These are phyloP conservation scores for Paralagenidium karlingii DNA, from an alignment of 352 stramenopile genomes.

Conservation along the genomic window DNA sequence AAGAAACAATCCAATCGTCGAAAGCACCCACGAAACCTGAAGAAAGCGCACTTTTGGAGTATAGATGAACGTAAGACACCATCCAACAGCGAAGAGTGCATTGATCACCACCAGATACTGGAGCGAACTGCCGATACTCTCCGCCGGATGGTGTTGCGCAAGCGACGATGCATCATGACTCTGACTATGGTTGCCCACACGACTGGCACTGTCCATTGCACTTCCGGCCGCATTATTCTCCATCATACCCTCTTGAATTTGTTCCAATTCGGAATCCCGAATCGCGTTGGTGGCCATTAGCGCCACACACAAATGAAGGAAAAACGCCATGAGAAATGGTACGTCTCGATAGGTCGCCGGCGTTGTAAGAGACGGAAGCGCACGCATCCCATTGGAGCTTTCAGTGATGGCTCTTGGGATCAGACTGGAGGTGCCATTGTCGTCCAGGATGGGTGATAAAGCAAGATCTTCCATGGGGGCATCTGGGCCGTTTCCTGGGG, in stretches of 20 bases:
- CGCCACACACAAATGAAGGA: conserved; percentile 35
- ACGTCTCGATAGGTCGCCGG: conserved; percentile 51
- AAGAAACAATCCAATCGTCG: conserved; percentile 27
- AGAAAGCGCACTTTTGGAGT: conserved; percentile 63
- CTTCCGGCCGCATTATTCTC: no score
- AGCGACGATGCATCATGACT: no score
- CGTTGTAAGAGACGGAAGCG: conserved; percentile 43
- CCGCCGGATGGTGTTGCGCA: no score
- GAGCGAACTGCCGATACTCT: no score
- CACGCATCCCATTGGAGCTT: conserved; percentile 24
- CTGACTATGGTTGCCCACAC: no score
- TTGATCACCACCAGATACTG: no score
- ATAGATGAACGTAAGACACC: conserved; percentile 63
- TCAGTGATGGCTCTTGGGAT: conserved; percentile 63
- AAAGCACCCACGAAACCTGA: conserved; percentile 54
- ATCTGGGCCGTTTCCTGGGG: conserved; percentile 1
- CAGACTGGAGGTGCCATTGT: conserved; percentile 22
- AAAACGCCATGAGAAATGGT: conserved; percentile 29
- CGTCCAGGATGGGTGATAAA: conserved; percentile 21
- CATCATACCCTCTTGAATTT: no score
- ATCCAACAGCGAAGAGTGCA: conserved; percentile 56
- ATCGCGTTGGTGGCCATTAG: conserved; percentile 27
- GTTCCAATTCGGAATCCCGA: no score
- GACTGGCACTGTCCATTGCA: no score
- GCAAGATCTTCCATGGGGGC: conserved; percentile 41